These are phyloP conservation scores for Rhizopogon salebrosus DNA, from an alignment of 768 basidiomycete species.

Conservation along the genomic window DNA sequence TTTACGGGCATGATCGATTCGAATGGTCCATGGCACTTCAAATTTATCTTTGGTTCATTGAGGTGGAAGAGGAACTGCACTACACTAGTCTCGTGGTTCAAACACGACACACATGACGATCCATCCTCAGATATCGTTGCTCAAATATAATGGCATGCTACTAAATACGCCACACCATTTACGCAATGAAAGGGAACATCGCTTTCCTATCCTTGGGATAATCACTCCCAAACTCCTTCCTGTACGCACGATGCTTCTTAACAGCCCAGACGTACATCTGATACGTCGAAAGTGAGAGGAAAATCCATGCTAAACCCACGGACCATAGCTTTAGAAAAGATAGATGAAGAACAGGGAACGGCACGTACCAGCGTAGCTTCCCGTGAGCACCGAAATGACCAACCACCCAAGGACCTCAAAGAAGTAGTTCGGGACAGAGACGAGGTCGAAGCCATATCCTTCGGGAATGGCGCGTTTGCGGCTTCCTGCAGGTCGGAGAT, in stretches of 20 bases:
- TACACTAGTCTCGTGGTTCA: no score
- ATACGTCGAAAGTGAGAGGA: constrained; percentile 51
- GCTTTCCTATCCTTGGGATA: constrained; percentile 74
- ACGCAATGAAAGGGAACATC: constrained; percentile 62
- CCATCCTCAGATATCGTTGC: background rate
- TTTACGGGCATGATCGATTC: no score
- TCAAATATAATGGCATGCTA: background rate
- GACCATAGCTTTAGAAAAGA: background rate
- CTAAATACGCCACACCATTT: background rate
- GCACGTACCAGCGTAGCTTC: constrained; percentile 66
- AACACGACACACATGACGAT: background rate
- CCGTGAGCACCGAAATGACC: constrained; percentile 69
- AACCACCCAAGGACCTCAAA: constrained; percentile 83
- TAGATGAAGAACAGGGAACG: background rate
- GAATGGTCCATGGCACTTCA: no score
- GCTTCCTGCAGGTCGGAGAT: constrained; percentile 76
- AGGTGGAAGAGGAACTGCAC: no score
- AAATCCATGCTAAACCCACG: constrained; percentile 49
- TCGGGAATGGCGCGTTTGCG: constrained; percentile 78
- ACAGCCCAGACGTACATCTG: constrained; percentile 86
- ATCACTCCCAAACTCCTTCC: constrained; percentile 87
- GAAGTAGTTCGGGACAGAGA: constrained; percentile 92
- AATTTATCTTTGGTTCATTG: no score
- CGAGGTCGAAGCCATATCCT: constrained; percentile 88
- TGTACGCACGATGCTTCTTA: constrained; percentile 87